Evolutionary conservation across 2,329 filamentous ascomycete species (phyloP).

Genomic region (Boeremia lycopersici): DNA sequence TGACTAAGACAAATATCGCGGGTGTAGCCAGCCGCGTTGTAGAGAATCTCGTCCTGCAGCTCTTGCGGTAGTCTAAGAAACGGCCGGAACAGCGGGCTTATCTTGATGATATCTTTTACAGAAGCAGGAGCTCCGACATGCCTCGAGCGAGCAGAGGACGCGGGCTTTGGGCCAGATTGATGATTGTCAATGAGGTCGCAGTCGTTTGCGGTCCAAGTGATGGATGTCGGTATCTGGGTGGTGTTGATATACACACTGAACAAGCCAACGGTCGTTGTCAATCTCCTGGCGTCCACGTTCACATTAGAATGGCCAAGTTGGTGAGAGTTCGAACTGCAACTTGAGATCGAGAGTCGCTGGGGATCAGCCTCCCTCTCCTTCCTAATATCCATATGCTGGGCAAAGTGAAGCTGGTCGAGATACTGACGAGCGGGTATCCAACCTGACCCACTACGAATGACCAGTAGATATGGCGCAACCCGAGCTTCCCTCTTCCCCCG

Average conservation of each 20-base stretch:
- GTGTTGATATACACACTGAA: background rate
- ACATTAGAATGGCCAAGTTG: too few relatives aligned
- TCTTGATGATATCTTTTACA: constrained; percentile 25
- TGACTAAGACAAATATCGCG: constrained; percentile 9
- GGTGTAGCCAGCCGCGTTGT: constrained; percentile 24
- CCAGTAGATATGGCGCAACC: constrained; percentile 29
- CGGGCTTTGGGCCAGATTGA: background rate
- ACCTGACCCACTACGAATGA: constrained; percentile 37
- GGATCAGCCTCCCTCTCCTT: too few relatives aligned
- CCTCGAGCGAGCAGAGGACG: constrained; percentile 4
- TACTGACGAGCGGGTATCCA: constrained; percentile 40
- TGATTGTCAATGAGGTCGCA: background rate
- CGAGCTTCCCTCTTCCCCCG: background rate
- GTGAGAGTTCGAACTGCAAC: too few relatives aligned
- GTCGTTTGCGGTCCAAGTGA: background rate
- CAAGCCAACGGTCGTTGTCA: background rate
- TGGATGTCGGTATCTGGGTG: background rate
- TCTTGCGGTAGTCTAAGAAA: constrained; percentile 36
- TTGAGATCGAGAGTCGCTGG: too few relatives aligned
- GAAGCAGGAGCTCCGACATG: constrained; percentile 9
- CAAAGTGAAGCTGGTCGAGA: constrained; percentile 34
- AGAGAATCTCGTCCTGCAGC: constrained; percentile 38
- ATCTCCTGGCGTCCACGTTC: too few relatives aligned
- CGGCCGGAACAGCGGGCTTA: constrained; percentile 37
- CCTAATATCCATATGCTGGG: constrained; percentile 1